Base-by-base conservation (phyloP, 1,284 basidiomycete species). In the Ceratobasidium sp. region DNA sequence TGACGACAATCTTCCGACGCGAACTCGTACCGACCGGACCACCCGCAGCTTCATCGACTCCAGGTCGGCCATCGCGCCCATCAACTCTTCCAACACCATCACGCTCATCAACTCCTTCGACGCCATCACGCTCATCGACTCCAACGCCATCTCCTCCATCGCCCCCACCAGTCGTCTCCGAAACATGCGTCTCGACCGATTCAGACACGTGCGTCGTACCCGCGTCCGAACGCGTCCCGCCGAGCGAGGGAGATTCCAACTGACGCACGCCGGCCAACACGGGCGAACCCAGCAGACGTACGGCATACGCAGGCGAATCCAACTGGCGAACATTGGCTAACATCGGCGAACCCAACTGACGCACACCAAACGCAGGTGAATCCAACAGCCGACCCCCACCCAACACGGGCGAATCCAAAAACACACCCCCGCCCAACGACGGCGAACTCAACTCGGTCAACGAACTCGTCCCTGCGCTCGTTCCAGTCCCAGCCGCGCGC, bases 371-470 rank as follows among this genome's bases (percentile, higher is more conserved):
- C n/a, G n/a, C 33, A 33, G 33, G 33, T 4, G 33, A 33, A 33
- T 33, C 33, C 33, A 33, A 33, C 33, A 33, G 33, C 1, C 33
- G 58, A 2, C 13, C 28, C 0, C 20, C 23, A 23, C 3, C 64
- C 40, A 67, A 44, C 64, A 46, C 20, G 5, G 64, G 64, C 13
- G 42, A 49, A 26, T 49, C 64, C 33, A 33, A 33, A 33, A 33
- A 33, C 7, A 67, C 23, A 15, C 44, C 42, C 70, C 70, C 70
- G 53, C 70, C 70, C 40, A 72, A 60, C 42, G 70, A 72, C 20
- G 70, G 70, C 18, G 70, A 72, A 44, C 26, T 33, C 13, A 53
- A 53, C 13, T 15, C 49, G 49, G 49, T n/a, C 15, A 53, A 53
- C 49, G 49, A 53, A n/a, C 49, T 15, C 49, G 49, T 53, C 2